Evolutionary conservation across 768 basidiomycete species (phyloP).

Genomic region (Lactarius sp.): DNA sequence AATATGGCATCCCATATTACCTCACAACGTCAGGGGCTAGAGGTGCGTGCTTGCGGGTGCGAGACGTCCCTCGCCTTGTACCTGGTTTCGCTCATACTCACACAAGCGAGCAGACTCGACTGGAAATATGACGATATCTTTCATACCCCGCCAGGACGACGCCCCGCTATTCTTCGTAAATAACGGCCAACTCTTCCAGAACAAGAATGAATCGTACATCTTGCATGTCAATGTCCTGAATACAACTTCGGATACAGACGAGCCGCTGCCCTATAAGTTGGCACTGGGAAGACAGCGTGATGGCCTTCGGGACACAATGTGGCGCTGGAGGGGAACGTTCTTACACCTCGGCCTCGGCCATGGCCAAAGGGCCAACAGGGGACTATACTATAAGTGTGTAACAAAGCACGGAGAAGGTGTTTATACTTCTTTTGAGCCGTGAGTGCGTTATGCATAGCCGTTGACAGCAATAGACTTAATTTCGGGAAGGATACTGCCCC

Average conservation of each 20-base stretch:
- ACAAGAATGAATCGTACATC: constrained; percentile 52
- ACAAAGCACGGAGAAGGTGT: not conserved
- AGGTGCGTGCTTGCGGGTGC: not conserved
- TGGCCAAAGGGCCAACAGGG: constrained; percentile 39
- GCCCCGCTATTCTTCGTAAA: constrained; percentile 53
- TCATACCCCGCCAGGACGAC: constrained; percentile 20
- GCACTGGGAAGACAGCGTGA: constrained; percentile 37
- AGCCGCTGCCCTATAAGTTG: constrained; percentile 28
- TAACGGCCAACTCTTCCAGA: constrained; percentile 47
- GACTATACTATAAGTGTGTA: constrained; percentile 33
- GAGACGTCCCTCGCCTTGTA: not conserved
- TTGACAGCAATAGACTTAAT: not conserved
- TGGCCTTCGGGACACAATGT: constrained; percentile 42
- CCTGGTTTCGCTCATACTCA: not conserved
- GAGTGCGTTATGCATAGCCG: not conserved
- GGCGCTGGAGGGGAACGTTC: constrained; percentile 55
- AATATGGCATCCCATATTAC: constrained; percentile 5
- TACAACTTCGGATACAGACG: constrained; percentile 22
- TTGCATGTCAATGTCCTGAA: constrained; percentile 52
- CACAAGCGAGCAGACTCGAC: constrained; percentile 35
- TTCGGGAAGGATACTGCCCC: constrained; percentile 31
- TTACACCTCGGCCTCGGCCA: constrained; percentile 44
- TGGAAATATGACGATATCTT: constrained; percentile 46
- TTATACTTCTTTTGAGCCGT: constrained; percentile 8
- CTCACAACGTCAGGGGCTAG: constrained; percentile 2